Base-by-base conservation (phyloP, 2,329 filamentous ascomycete species). In the Venturia carpophila region DNA sequence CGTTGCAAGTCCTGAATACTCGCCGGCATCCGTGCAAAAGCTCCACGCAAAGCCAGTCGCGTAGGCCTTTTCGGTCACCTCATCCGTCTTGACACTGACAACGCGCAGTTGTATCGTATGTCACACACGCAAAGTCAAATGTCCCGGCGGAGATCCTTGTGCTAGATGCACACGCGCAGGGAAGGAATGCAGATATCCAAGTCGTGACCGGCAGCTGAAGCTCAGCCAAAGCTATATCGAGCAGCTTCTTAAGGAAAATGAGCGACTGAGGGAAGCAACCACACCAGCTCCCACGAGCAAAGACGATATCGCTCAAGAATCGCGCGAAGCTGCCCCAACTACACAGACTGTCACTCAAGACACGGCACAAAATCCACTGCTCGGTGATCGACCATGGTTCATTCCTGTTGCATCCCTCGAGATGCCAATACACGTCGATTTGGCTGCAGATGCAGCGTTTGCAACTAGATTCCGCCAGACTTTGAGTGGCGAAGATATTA, bases 361-460 rank as follows among this genome's bases (percentile, higher is more conserved):
- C 63, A 65, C 71, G 15, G 69, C 69, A 37, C 69, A 70, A 9
- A 76, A 76, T 56, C 74, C 74, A 21, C 67, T 75, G 24, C 68
- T 76, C 10, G 71, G 73, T 52, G 73, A 76, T 4, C 69, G 73
- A 24, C 71, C 74, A 7, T 77, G 75, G 75, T 76, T 76, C 64
- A 67, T 73, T 19, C 69, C 71, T 5, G 68, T 74, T 64, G 71
- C 72, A 30, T 68, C 69, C 11, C 67, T 69, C 6, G 72, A 73
- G 37, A 70, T 73, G 60, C 75, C 75, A 9, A 73, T 76, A 6
- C 72, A 75, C 63, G 73, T 77, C 52, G 72, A 71, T 15, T 74
- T 76, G 64, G 75, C 75, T 15, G 73, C 75, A 15, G 74, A 75
- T 65, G 72, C 74, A 10, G 75, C 74, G 1, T 76, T 76, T 68